These are phyloP conservation scores for Apiospora rasikravindrae DNA, from an alignment of 2,329 filamentous ascomycete species.

Conservation along the genomic window DNA sequence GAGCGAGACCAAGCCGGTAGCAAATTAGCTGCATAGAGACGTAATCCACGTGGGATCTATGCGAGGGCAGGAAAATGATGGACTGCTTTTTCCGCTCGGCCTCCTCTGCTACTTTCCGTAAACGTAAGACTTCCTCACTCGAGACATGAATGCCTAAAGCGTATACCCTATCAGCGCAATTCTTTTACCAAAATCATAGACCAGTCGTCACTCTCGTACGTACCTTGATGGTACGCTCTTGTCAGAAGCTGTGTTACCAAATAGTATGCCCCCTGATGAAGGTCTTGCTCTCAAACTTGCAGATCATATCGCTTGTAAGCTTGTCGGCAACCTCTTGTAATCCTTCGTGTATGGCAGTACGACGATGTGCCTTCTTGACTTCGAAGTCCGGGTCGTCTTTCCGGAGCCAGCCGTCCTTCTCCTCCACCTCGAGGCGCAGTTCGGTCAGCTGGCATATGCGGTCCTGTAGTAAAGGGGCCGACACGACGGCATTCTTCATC, in stretches of 20 bases:
- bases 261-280: slow-evolving; percentile 97
- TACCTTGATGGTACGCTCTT: slow-evolving; percentile 87
- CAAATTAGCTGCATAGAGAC: slow-evolving; percentile 94
- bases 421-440: slow-evolving; percentile 75
- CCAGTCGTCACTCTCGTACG: slow-evolving; percentile 14
- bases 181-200: background rate
- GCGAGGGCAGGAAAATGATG: slow-evolving; percentile 93
- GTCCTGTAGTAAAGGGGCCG: slow-evolving; percentile 73
- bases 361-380: slow-evolving; percentile 58
- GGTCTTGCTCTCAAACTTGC: slow-evolving; percentile 94
- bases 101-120: slow-evolving; percentile 81
- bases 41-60: slow-evolving; percentile 95
- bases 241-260: slow-evolving; percentile 85
- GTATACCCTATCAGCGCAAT: slow-evolving; percentile 60
- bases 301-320: slow-evolving; percentile 95
- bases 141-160: slow-evolving; percentile 80
- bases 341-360: slow-evolving; percentile 70
- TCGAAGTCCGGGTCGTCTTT: slow-evolving; percentile 60
- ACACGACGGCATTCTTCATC: slow-evolving; percentile 81
- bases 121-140: slow-evolving; percentile 85
- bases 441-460: slow-evolving; percentile 81
- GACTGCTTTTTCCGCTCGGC: slow-evolving; percentile 89
- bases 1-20: slow-evolving; percentile 85
- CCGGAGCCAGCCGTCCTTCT: slow-evolving; percentile 72
- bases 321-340: slow-evolving; percentile 82